Percentiles rank a stretch among this genome's conserved stretches.
These are phyloP conservation scores for Alternaria sp. DNA, from an alignment of 2,329 filamentous ascomycete species.

Conservation along the genomic window DNA sequence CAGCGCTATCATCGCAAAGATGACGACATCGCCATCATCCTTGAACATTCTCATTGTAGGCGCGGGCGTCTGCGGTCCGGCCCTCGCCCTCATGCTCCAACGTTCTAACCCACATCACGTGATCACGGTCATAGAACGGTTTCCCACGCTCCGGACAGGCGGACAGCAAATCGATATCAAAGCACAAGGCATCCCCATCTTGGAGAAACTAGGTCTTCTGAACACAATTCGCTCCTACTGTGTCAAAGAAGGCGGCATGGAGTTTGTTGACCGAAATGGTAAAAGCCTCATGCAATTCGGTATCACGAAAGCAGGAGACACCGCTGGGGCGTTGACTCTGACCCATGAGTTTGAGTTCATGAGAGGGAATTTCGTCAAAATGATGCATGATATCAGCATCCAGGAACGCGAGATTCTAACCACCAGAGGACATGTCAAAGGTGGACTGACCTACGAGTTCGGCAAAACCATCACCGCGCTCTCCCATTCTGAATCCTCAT, in stretches of 20 bases:
- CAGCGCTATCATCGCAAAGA: background rate
- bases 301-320: slow-evolving; percentile 51
- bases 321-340: slow-evolving; percentile 29
- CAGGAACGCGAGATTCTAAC: slow-evolving; percentile 23
- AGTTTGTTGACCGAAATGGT: slow-evolving; percentile 41
- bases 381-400: slow-evolving; percentile 37
- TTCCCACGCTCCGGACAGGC: slow-evolving; percentile 52
- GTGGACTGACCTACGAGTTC: slow-evolving; percentile 21
- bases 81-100: slow-evolving; percentile 62
- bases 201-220: slow-evolving; percentile 52
- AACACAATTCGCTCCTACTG: slow-evolving; percentile 40
- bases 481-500: slow-evolving; percentile 9
- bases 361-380: slow-evolving; percentile 42
- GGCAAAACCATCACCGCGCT: slow-evolving; percentile 25
- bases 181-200: slow-evolving; percentile 51
- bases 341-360: slow-evolving; percentile 45
- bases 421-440: slow-evolving; percentile 12
- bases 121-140: slow-evolving; percentile 56
- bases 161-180: slow-evolving; percentile 59
- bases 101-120: slow-evolving; percentile 47
- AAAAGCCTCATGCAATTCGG: slow-evolving; percentile 27
- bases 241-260: slow-evolving; percentile 52
- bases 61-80: slow-evolving; percentile 39
- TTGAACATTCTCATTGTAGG: slow-evolving; percentile 43
- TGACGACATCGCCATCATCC: slow-evolving; percentile 2